These are phyloP conservation scores for Podila epigama DNA, from an alignment of 192 early-diverging fungal species.

Conservation along the genomic window DNA sequence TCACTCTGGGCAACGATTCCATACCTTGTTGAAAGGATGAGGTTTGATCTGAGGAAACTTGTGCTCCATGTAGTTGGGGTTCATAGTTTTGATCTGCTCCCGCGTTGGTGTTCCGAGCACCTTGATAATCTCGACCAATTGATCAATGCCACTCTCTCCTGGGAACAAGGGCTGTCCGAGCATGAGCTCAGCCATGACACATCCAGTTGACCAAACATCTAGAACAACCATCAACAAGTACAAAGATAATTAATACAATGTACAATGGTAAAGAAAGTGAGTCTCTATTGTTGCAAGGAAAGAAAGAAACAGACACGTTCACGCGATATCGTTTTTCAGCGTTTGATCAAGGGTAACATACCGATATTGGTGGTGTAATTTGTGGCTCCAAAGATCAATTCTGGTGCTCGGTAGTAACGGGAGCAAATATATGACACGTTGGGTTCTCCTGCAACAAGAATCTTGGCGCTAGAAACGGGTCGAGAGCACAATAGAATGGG, in stretches of 20 bases:
- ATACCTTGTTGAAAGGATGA: constrained; percentile 79
- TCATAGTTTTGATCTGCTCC: constrained; percentile 98
- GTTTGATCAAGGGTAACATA: constrained; percentile 4
- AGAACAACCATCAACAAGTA: no score
- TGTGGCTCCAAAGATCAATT: constrained; percentile 96
- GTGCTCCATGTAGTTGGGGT: constrained; percentile 97
- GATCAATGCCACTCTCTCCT: constrained; percentile 98
- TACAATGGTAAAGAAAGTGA: no score
- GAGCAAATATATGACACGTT: constrained; percentile 99
- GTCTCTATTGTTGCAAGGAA: not conserved
- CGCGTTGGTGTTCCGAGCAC: constrained; percentile 94
- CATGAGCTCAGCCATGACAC: constrained; percentile 97
- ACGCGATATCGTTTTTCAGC: not conserved
- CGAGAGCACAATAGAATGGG: not conserved
- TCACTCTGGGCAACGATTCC: not conserved
- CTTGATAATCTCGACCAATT: constrained; percentile 99
- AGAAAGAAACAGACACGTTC: not conserved
- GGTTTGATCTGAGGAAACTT: constrained; percentile 98
- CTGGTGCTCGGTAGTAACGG: constrained; percentile 96
- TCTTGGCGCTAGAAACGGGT: constrained; percentile 80
- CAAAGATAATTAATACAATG: not conserved
- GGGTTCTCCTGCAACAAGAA: constrained; percentile 93
- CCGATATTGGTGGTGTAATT: constrained; percentile 87
- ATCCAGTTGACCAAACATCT: constrained; percentile 96
- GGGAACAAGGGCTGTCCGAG: constrained; percentile 93